Evolutionary conservation across 2,329 filamentous ascomycete genomes (phyloP), one percentile per base, ranked within the genome.

Genomic region (Fusarium annulatum): DNA sequence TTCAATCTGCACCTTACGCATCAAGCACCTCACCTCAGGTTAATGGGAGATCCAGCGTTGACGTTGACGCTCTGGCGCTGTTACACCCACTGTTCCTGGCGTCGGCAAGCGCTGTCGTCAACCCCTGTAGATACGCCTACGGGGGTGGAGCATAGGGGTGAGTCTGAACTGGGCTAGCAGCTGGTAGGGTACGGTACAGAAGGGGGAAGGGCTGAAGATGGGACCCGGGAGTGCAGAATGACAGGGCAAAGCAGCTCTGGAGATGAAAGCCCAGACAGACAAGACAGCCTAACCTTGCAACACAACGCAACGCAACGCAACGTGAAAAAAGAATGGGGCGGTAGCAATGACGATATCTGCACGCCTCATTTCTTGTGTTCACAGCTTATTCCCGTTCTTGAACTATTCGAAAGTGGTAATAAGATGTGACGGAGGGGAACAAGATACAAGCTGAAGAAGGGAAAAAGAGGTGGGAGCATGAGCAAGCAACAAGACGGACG

Each of bases 51-150:
- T 66, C 63, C 38, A 42, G 48, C 58, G 41, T 73, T 70, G 71
- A 74, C 64, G 72, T 74, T 67, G 43, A 57, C 53, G 49, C 53
- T 60, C 38, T 63, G 28, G 62, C 23, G 46, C 63, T 67, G 62
- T 64, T 61, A 55, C 58, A 71, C 67, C 51, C 39, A 49, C 58
- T 73, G 71, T 73, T 73, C 71, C 71, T 73, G 70, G 62, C 43
- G 58, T 65, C 52, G 66, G 58, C 61, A 73, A 41, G 61, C 68
- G 72, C 62, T 74, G 41, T 65, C 45, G 46, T 34, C 19, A 61
- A 57, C 67, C 70, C 71, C 33, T 67, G 66, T 45, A 67, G 26
- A 15, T 56, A 51, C 64, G 48, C 48, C 63, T 56, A 55, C 12
- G 64, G 65, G 65, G 56, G 65, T 68, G 64, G 36, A 26, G 23